Evolutionary conservation across 1,139 yeast genomes (phyloP).

Genomic region (Yamadazyma mexicana): DNA sequence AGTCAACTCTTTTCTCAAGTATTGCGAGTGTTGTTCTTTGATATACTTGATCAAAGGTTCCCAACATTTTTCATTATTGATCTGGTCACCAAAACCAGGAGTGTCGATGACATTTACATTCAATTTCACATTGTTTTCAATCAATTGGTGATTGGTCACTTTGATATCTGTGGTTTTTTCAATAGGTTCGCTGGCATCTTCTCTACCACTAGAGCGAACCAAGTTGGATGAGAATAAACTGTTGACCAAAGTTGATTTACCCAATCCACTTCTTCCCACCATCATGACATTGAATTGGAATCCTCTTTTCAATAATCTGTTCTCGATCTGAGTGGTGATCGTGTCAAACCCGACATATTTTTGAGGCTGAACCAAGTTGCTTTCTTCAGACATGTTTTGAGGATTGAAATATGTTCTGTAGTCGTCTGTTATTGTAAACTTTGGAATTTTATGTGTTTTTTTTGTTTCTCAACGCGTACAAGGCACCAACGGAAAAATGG

Average conservation of each 20-base stretch:
- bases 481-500: not conserved
- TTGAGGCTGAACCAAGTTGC: slow-evolving; percentile 30
- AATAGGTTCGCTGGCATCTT: slow-evolving; percentile 63
- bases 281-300: slow-evolving; percentile 93
- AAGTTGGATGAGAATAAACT: slow-evolving; percentile 85
- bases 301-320: slow-evolving; percentile 86
- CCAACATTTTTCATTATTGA: slow-evolving; percentile 95
- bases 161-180: slow-evolving; percentile 88
- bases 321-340: slow-evolving; percentile 93
- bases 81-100: slow-evolving; percentile 97
- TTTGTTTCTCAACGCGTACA: slow-evolving; percentile 10
- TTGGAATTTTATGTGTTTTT: slow-evolving; percentile 1
- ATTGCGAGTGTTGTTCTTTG: slow-evolving; percentile 93
- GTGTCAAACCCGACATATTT: slow-evolving; percentile 94
- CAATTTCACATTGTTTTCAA: slow-evolving; percentile 85
- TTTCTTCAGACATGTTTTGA: slow-evolving; percentile 11
- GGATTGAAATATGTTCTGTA: not conserved
- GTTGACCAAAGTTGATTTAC: slow-evolving; percentile 88
- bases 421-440: too few relatives aligned
- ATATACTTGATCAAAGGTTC: slow-evolving; percentile 94
- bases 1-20: slow-evolving; percentile 90
- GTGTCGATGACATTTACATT: slow-evolving; percentile 90
- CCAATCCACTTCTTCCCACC: slow-evolving; percentile 93
- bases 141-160: slow-evolving; percentile 63
- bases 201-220: slow-evolving; percentile 72